Conservation (phyloP, 768 basidiomycete species). For the Boletus coccyginus region DNA sequence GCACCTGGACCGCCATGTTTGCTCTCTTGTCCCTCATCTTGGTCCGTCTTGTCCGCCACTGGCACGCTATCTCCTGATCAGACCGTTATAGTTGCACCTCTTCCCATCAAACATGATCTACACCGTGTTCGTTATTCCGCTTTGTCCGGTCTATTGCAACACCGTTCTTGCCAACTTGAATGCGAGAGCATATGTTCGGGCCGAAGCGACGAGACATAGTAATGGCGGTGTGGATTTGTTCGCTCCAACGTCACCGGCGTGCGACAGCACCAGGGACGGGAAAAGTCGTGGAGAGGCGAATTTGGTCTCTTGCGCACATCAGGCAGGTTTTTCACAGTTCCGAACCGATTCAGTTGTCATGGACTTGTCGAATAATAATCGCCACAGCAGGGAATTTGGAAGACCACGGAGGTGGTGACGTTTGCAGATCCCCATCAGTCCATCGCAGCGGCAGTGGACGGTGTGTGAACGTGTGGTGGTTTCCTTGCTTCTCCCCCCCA, state of each 20-base stretch:
- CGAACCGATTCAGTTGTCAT: not conserved
- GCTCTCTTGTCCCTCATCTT: constrained; percentile 44
- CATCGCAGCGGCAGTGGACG: too few relatives aligned
- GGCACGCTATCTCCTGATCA: not conserved
- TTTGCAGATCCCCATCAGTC: too few relatives aligned
- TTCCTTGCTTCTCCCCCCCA: too few relatives aligned
- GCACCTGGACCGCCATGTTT: constrained; percentile 49
- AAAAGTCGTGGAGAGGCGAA: not conserved
- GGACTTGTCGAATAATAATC: not conserved
- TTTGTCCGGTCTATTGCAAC: constrained; percentile 8
- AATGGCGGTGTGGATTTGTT: not conserved
- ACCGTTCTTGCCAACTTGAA: constrained; percentile 11
- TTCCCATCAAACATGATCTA: not conserved
- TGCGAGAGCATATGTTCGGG: constrained; percentile 5
- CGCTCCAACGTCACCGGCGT: not conserved
- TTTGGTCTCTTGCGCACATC: not conserved
- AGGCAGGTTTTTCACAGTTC: not conserved
- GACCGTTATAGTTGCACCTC: not conserved
- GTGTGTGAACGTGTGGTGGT: too few relatives aligned
- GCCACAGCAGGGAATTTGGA: not conserved
- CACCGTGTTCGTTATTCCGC: constrained; percentile 1
- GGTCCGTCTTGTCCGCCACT: constrained; percentile 35
- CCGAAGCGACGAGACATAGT: not conserved
- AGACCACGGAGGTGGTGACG: not conserved
- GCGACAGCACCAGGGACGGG: too few relatives aligned